Base-by-base conservation (phyloP, 805 yeast genomes). In the Ogataea glucozyma region DNA sequence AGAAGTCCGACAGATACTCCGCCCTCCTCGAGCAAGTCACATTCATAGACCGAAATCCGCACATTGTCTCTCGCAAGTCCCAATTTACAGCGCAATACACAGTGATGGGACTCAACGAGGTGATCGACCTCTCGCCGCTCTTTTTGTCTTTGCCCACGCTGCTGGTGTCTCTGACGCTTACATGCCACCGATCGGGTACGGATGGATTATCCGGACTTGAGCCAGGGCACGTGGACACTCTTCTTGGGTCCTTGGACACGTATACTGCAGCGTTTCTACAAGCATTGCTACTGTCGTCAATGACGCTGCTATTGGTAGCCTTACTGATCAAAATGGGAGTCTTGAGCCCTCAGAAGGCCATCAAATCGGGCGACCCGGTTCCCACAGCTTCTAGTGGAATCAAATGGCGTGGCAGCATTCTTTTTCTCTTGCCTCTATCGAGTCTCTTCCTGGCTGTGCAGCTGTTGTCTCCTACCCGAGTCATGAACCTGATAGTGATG, bases 111-210 rank as follows among this genome's bases (percentile, higher is more conserved):
- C n/a, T 36, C 19, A 26, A 19, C 31, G 39, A 36, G 39, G 39
- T 57, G 18, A 44, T 60, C 7, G 66, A 62, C 26, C 45, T 58
- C 14, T 57, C 68, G 0, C 71, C 71, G 5, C 39, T 64, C 22
- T 61, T 61, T 31, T 38, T 66, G 32, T 54, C 69, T 1, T 42
- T 66, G 8, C 70, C 71, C 11, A 61, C 66, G 0, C 46, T 66
- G 12, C 45, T 60, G 30, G 55, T 61, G 11, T 65, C 70, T 2
- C 49, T 61, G 31, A 56, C 58, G 4, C 44, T 63, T 11, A 52
- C 62, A 7, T 43, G 49, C 32, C 39, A 26, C 32, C 16, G 22
- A 17, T n/a, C n/a, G n/a, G n/a, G n/a, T n/a, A n/a, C n/a, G n/a
- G n/a, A n/a, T n/a, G n/a, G n/a, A n/a, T n/a, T n/a, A n/a, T n/a